These are phyloP conservation scores for Austroboletus eburneus DNA, from an alignment of 768 basidiomycete genomes.

Conservation along the genomic window DNA sequence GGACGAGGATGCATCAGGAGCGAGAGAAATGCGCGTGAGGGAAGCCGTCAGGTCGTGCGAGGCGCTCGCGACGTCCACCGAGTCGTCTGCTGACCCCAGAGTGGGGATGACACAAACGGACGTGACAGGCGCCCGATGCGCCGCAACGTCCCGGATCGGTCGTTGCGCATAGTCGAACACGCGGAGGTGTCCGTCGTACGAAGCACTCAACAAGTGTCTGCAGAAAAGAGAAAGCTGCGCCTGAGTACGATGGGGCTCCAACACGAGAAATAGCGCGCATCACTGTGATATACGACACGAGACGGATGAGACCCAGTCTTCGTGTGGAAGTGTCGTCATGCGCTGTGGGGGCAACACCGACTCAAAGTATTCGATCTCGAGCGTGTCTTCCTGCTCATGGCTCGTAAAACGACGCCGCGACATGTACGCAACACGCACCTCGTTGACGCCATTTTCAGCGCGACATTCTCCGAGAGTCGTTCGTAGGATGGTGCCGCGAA, in stretches of 20 bases:
- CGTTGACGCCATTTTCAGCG: slow-evolving; percentile 60
- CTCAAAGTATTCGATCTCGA: slow-evolving; percentile 91
- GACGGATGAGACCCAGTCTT: slow-evolving; percentile 92
- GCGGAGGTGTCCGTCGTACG: slow-evolving; percentile 77
- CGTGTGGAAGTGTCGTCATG: slow-evolving; percentile 73
- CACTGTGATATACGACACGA: slow-evolving; percentile 39
- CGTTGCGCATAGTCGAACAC: slow-evolving; percentile 69
- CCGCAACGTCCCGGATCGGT: slow-evolving; percentile 41
- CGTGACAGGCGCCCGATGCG: slow-evolving; percentile 66
- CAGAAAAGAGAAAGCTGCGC: background rate
- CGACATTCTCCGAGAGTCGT: slow-evolving; percentile 74
- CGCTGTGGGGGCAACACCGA: slow-evolving; percentile 83
- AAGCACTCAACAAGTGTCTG: slow-evolving; percentile 71
- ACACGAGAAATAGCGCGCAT: background rate
- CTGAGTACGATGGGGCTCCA: background rate
- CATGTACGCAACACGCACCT: slow-evolving; percentile 38
- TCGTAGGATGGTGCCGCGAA: slow-evolving; percentile 77
- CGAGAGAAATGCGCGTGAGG: slow-evolving; percentile 35
- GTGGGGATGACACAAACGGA: slow-evolving; percentile 54
- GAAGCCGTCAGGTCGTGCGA: slow-evolving; percentile 79
- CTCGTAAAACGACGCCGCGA: slow-evolving; percentile 3
- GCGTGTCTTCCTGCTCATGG: slow-evolving; percentile 69
- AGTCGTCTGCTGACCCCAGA: slow-evolving; percentile 23
- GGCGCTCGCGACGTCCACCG: slow-evolving; percentile 54
- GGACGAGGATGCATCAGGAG: slow-evolving; percentile 14